Evolutionary conservation across 2,329 filamentous ascomycete species (phyloP).

Genomic region (Cercospora sesami): DNA sequence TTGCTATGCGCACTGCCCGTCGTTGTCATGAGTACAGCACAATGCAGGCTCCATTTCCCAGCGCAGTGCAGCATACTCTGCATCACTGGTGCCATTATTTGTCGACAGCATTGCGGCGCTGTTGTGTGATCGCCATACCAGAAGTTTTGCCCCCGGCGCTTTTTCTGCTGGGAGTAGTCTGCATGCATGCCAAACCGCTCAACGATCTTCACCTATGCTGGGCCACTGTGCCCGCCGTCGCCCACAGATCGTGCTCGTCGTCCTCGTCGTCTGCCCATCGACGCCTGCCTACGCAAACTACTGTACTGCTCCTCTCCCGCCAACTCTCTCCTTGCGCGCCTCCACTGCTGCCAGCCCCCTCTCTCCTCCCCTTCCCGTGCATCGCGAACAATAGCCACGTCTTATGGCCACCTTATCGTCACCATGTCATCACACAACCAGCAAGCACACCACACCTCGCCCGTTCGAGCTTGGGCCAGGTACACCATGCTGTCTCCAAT

Average conservation of each 20-base stretch:
- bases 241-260: not conserved
- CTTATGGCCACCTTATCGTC: constrained; percentile 12
- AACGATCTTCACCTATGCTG: constrained; percentile 7
- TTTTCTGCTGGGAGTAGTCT: not conserved
- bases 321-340: not conserved
- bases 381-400: not conserved
- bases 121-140: constrained; percentile 4
- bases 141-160: not conserved
- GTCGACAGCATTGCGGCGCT: not conserved
- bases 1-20: not conserved
- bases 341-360: not conserved
- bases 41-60: not conserved
- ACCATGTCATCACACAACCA: constrained; percentile 14
- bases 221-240: not conserved
- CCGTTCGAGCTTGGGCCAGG: constrained; percentile 16
- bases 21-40: not conserved
- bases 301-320: not conserved
- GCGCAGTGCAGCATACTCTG: not conserved
- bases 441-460: not conserved
- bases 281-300: not conserved
- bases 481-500: constrained; percentile 6
- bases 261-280: not conserved
- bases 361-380: not conserved
- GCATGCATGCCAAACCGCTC: constrained; percentile 1
- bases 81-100: not conserved